phyloP scores from a whole-genome alignment of 768 basidiomycete species.

The Lactifluus echinatus region DNA sequence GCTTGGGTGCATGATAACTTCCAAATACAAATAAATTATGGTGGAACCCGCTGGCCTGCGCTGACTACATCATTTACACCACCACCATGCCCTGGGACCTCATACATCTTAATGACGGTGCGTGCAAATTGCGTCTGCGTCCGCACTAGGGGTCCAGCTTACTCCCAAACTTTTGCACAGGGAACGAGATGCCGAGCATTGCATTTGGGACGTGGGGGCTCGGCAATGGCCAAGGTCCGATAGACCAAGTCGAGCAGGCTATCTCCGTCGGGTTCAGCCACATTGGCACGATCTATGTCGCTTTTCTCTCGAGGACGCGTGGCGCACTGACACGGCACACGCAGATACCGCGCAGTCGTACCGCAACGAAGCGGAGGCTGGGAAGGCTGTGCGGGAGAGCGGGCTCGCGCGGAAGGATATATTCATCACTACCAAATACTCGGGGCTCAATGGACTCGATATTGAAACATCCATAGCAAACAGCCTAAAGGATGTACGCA shows the following conservation, averaged over 20 bases:
- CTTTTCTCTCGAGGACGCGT: not conserved
- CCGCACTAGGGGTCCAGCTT: not conserved
- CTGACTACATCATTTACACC: not conserved
- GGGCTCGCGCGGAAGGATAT: constrained; percentile 47
- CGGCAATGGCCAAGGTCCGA: constrained; percentile 46
- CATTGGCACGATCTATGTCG: constrained; percentile 37
- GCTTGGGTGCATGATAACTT: not conserved
- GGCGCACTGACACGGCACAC: not conserved
- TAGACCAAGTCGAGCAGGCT: constrained; percentile 53
- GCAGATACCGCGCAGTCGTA: constrained; percentile 56
- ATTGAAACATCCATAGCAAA: constrained; percentile 48
- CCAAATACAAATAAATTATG: too few relatives aligned
- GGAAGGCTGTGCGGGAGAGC: constrained; percentile 40
- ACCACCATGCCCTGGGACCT: constrained; percentile 49
- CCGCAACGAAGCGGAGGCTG: constrained; percentile 51
- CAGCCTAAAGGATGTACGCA: constrained; percentile 47
- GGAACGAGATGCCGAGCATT: constrained; percentile 39
- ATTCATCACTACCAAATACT: constrained; percentile 62
- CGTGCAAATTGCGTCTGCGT: constrained; percentile 8
- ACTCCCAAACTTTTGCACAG: constrained; percentile 24
- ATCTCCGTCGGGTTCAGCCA: constrained; percentile 54
- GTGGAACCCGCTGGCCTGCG: not conserved
- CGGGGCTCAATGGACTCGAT: constrained; percentile 41
- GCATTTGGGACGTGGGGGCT: constrained; percentile 60
- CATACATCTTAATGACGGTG: constrained; percentile 55